A percentile compares a stretch with the other conserved stretches of the same genome.
Evolutionary conservation across 306 rosid genomes (phyloP).

Genomic region (Rosa persica): DNA sequence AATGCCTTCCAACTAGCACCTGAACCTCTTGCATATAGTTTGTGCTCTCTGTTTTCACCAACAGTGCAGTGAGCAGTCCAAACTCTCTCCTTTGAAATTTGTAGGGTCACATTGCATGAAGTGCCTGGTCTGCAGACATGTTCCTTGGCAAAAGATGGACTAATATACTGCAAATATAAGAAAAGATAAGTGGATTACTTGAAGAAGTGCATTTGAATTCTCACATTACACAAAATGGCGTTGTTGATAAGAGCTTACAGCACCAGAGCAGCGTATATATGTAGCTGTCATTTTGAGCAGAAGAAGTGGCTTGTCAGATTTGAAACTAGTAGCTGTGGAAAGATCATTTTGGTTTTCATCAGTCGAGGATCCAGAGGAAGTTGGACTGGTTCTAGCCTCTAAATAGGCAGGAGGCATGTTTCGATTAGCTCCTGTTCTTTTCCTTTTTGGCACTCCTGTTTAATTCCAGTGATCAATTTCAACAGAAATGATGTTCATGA

Average conservation of each 20-base stretch:
- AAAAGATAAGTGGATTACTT: neutral
- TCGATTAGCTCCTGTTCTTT: neutral
- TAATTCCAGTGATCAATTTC: neutral
- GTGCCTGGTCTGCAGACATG: neutral
- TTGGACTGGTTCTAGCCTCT: neutral
- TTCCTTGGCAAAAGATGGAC: neutral
- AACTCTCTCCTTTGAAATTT: neutral
- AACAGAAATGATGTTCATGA: neutral
- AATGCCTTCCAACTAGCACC: conserved; percentile 32
- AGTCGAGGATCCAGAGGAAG: neutral
- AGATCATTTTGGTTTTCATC: neutral
- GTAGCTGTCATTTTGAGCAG: neutral
- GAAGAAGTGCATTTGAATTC: neutral
- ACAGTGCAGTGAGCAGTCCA: conserved; percentile 21
- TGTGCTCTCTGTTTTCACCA: neutral
- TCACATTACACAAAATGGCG: neutral
- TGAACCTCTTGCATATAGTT: neutral
- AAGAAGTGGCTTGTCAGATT: neutral
- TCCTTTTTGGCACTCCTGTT: too few relatives aligned
- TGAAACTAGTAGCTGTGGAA: neutral
- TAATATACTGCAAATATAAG: neutral
- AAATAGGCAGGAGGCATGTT: too few relatives aligned
- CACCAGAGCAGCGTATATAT: neutral
- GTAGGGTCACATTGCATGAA: neutral
- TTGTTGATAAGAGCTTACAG: neutral